Evolutionary conservation across 371 early-diverging fungal species (phyloP).

Genomic region (Chytridiales sp.): DNA sequence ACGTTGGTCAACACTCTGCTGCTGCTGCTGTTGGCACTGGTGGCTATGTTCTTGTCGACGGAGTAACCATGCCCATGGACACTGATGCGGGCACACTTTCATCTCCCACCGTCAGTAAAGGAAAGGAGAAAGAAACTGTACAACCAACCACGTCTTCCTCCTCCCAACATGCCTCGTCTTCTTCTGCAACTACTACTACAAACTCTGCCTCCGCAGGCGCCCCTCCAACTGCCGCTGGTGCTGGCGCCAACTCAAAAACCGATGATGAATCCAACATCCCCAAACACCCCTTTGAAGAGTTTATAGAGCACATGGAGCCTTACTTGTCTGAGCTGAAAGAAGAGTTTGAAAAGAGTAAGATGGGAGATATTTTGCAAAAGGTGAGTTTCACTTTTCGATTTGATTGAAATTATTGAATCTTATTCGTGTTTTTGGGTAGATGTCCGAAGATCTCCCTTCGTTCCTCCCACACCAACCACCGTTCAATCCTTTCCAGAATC

Average conservation of each 20-base stretch:
- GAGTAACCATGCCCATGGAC: too few species aligned
- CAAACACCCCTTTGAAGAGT: slow-evolving; percentile 13
- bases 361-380: slow-evolving; percentile 31
- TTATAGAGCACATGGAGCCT: slow-evolving; percentile 22
- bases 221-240: not conserved
- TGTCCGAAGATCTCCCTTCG: slow-evolving; percentile 11
- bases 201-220: not conserved
- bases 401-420: not conserved
- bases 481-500: not conserved
- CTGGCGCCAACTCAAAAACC: not conserved
- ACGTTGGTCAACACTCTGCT: too few species aligned
- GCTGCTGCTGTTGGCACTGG: too few species aligned
- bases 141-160: not conserved
- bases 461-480: not conserved
- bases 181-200: not conserved
- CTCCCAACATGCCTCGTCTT: not conserved
- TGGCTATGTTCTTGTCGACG: too few species aligned
- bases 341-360: slow-evolving; percentile 28
- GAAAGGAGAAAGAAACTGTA: not conserved
- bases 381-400: slow-evolving; percentile 6
- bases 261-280: too few species aligned
- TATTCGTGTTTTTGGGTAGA: not conserved
- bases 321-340: slow-evolving; percentile 18
- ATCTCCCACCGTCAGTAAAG: not conserved
- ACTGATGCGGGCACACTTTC: too few species aligned